Conservation (phyloP, 768 basidiomycete genomes). For the Gyrodon lividus region DNA sequence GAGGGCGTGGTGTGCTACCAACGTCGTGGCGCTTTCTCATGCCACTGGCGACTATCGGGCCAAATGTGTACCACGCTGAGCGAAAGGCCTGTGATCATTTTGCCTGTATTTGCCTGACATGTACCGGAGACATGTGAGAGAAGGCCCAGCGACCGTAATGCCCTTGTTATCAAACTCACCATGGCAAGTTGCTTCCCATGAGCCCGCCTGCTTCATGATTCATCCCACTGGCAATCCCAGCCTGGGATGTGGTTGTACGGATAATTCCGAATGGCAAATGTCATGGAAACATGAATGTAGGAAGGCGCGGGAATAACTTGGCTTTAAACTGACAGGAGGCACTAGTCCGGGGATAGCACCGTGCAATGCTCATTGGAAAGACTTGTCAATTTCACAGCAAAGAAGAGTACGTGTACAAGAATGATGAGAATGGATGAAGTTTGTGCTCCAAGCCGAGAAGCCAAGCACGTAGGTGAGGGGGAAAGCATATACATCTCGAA, state of each 20-base stretch:
- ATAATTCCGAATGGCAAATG: conserved; percentile 3
- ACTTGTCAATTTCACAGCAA: conserved; percentile 15
- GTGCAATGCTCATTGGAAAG: conserved; percentile 1
- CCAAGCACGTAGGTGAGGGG: conserved; percentile 16
- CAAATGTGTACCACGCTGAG: conserved; percentile 12
- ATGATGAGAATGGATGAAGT: conserved; percentile 5
- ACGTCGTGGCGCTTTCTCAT: conserved; percentile 25
- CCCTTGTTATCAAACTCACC: conserved; percentile 14
- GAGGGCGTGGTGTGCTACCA: conserved; percentile 9
- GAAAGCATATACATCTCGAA: conserved; percentile 19
- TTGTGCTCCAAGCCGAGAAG: conserved; percentile 4
- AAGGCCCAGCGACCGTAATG: conserved; percentile 12
- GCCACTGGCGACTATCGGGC: conserved; percentile 10
- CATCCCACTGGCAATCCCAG: conserved; percentile 4
- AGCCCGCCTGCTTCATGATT: background rate
- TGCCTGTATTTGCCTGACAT: conserved; percentile 8
- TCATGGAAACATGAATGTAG: background rate
- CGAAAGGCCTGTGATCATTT: conserved; percentile 18
- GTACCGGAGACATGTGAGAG: conserved; percentile 15
- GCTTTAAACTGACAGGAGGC: background rate
- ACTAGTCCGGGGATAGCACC: background rate
- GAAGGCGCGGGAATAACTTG: background rate
- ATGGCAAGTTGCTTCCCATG: conserved; percentile 16
- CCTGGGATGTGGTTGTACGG: background rate
- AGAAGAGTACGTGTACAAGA: conserved; percentile 17